Evolutionary conservation across 345 rosid genomes (phyloP), one percentile per base, ranked within the genome.

Genomic region (Eucalyptus cladocalyx): DNA sequence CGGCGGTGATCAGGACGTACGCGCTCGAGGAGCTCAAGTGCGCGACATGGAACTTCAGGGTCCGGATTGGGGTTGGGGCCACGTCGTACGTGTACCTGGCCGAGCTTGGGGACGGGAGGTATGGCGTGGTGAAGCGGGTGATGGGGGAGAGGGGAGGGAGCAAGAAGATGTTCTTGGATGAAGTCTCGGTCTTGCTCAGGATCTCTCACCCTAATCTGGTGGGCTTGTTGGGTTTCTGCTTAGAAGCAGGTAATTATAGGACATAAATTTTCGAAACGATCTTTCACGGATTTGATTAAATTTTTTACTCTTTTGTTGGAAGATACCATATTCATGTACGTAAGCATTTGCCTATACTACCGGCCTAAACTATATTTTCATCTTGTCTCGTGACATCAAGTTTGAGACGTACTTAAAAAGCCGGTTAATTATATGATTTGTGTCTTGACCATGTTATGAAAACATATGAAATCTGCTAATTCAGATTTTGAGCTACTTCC

Each of bases 191-290:
- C 67, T 86, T 94, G 89, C 93, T 92, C 6, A 87, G 95, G 86
- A 92, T 94, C 88, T 94, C 92, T 67, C 95, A 93, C 87, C 95
- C 95, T 4, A 92, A 94, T 88, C 88, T 94, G 88, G 94, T 93
- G 30, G 93, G 93, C 43, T 67, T 94, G 89, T 13, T 92, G 80
- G 95, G 95, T 32, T 94, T 94, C 88, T 93, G 94, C 92, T 87
- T 91, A 9, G 95, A 94, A 42, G 92, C 91, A 92, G 94, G 94
- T 92, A 93, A 43, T 19, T 32, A 56, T 62, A 47, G 21, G 54
- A 53, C 32, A 56, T 87, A 24, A 37, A 87, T 42, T 15, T 87
- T 87, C 17, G 23, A 30, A 21, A 62, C 30, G 9, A 49, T n/a
- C 32, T 30, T 85, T n/a, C 26, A 40, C 43, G 21, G 51, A 42